Percentiles rank a stretch among this genome's conserved stretches.
Evolutionary conservation across 176 grass and related monocot genomes (phyloP).

Genomic region (Poa pratensis): DNA sequence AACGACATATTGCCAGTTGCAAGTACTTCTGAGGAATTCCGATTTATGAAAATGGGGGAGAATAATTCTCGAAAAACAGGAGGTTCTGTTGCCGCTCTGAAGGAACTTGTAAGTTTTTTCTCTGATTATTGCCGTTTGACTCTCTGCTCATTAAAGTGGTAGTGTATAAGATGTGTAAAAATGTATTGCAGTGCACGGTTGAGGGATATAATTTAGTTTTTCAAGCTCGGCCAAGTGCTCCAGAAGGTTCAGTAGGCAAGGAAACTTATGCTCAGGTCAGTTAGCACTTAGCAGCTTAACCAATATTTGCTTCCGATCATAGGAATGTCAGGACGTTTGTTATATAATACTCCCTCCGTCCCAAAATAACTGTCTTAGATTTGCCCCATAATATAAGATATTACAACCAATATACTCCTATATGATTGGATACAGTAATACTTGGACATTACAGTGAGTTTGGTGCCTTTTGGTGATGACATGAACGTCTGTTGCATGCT

Average conservation of each 20-base stretch:
- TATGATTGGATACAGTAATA: not conserved
- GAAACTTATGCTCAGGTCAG: conserved; percentile 69
- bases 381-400: too few relatives aligned
- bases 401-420: too few relatives aligned
- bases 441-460: not conserved
- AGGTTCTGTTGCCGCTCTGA: conserved; percentile 74
- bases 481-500: not conserved
- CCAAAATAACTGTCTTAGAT: too few relatives aligned
- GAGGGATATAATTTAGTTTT: conserved; percentile 90
- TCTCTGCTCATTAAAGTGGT: not conserved
- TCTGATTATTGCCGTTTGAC: conserved; percentile 36
- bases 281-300: too few relatives aligned
- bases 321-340: too few relatives aligned
- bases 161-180: conserved; percentile 34
- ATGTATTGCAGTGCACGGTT: conserved; percentile 62
- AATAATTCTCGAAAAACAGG: conserved; percentile 48
- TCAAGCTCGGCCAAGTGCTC: conserved; percentile 51
- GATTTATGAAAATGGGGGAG: conserved; percentile 57
- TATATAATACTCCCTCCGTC: not conserved
- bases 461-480: conserved; percentile 3
- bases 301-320: too few relatives aligned
- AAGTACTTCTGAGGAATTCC: conserved; percentile 79
- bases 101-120: conserved; percentile 76
- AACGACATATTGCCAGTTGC: conserved; percentile 60
- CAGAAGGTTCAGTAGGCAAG: conserved; percentile 57